A percentile compares a stretch with the other conserved stretches of the same genome.
phyloP scores from a whole-genome alignment of 140 eudicot genomes.

The Erigeron philadelphicus region DNA sequence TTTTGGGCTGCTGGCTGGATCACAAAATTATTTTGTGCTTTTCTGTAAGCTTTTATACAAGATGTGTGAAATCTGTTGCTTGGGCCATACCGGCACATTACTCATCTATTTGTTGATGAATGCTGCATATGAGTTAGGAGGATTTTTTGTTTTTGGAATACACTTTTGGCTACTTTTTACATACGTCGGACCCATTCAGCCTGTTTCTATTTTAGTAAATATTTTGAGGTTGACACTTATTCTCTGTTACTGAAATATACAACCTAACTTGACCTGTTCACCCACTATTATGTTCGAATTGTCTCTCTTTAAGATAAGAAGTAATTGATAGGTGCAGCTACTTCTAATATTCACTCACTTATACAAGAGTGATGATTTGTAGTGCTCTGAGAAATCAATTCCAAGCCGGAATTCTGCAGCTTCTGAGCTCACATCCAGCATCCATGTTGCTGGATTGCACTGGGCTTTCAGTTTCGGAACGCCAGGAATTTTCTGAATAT shows the following conservation, averaged over 20 bases:
- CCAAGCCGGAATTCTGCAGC: conserved; percentile 36
- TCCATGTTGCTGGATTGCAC: conserved; percentile 53
- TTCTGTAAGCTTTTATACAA: neutral
- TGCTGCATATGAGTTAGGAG: neutral
- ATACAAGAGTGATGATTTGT: conserved; percentile 21
- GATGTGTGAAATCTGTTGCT: neutral
- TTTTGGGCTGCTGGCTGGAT: neutral
- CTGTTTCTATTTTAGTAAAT: neutral
- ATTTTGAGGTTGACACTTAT: too few species aligned
- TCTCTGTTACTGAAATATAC: too few species aligned
- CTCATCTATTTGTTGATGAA: neutral
- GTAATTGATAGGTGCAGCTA: neutral
- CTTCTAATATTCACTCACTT: conserved; percentile 23
- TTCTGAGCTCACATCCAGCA: conserved; percentile 43
- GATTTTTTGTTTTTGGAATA: neutral
- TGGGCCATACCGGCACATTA: neutral
- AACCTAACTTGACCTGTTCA: neutral
- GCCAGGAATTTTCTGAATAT: conserved; percentile 33
- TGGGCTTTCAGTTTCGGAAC: conserved; percentile 34
- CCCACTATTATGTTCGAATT: neutral
- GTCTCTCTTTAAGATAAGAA: neutral
- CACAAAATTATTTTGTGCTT: neutral
- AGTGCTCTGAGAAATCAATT: conserved; percentile 35
- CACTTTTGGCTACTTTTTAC: neutral
- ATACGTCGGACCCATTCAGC: neutral